Conservation (phyloP, 2,329 filamentous ascomycete genomes). For the Colletotrichum liriopes region DNA sequence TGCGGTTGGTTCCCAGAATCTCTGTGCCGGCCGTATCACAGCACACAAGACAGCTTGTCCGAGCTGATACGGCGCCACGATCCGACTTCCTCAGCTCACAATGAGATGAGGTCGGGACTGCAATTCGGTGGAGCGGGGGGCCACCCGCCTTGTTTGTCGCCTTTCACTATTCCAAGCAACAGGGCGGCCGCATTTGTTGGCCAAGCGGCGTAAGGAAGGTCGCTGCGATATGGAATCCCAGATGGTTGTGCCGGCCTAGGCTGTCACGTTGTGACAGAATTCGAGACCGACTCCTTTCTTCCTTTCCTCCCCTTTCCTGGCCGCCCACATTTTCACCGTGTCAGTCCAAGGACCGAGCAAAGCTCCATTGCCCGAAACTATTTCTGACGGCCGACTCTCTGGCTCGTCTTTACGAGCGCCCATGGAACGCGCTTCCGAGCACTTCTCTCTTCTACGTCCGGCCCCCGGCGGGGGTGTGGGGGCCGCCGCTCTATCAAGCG, state of each 20-base stretch:
- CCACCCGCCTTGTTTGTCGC: background rate
- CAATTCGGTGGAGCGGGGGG: conserved; percentile 22
- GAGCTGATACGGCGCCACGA: conserved; percentile 34
- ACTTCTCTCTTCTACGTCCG: conserved; percentile 14
- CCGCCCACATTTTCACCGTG: background rate
- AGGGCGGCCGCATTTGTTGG: background rate
- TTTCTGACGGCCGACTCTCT: conserved; percentile 18
- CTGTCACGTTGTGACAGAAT: conserved; percentile 12
- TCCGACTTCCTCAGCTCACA: conserved; percentile 37
- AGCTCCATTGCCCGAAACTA: conserved; percentile 12
- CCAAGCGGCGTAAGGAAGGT: background rate
- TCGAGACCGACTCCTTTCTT: conserved; percentile 3
- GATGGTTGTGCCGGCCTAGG: background rate
- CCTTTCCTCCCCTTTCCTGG: background rate
- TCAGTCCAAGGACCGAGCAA: conserved; percentile 21
- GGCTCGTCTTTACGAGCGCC: conserved; percentile 17
- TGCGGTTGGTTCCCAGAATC: conserved; percentile 30
- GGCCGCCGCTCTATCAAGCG: conserved; percentile 19
- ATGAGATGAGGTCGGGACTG: conserved; percentile 29
- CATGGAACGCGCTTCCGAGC: conserved; percentile 23
- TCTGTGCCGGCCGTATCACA: conserved; percentile 35
- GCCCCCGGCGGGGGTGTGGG: conserved; percentile 30
- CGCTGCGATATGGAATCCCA: background rate
- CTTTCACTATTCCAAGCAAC: background rate
- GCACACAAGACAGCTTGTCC: conserved; percentile 14